phyloP scores from a whole-genome alignment of 345 rosid genomes.

The Boechera stricta region DNA sequence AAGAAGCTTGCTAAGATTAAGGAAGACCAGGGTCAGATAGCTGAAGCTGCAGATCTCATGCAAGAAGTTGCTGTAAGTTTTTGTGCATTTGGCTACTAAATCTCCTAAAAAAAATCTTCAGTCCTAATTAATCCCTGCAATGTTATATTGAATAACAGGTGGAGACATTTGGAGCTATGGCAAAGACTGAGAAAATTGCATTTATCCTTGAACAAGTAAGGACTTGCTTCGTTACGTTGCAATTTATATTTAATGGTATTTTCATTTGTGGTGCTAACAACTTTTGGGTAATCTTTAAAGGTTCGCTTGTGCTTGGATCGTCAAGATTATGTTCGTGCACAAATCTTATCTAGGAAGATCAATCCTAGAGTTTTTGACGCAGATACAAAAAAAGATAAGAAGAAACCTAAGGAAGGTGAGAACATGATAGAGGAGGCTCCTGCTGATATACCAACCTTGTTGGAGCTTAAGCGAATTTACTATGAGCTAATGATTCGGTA shows the following conservation, averaged over 20 bases:
- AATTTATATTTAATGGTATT: background rate
- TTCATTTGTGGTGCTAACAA: constrained; percentile 15
- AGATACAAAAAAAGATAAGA: constrained; percentile 82
- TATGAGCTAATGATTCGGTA: constrained; percentile 93
- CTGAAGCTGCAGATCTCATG: constrained; percentile 99
- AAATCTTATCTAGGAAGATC: constrained; percentile 94
- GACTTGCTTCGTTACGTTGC: constrained; percentile 9
- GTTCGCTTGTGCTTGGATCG: constrained; percentile 96
- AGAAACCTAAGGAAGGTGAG: constrained; percentile 95
- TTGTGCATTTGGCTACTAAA: constrained; percentile 10
- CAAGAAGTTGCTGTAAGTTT: constrained; percentile 96
- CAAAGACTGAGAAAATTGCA: constrained; percentile 97
- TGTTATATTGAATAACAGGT: constrained; percentile 58
- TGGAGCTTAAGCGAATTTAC: constrained; percentile 88
- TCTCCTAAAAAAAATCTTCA: background rate
- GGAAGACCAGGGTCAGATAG: constrained; percentile 92
- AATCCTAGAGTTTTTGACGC: constrained; percentile 85
- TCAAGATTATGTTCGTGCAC: constrained; percentile 94
- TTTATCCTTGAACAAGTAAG: constrained; percentile 96
- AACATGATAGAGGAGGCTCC: constrained; percentile 90
- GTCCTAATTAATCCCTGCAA: constrained; percentile 24
- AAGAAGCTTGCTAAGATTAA: constrained; percentile 96
- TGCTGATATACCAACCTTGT: constrained; percentile 88
- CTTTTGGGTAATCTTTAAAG: constrained; percentile 50
- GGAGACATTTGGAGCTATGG: constrained; percentile 99